Percentiles rank a stretch among this genome's conserved stretches.
These are phyloP conservation scores for Thalia dealbata DNA, from an alignment of 176 grass and related monocot species.

Conservation along the genomic window DNA sequence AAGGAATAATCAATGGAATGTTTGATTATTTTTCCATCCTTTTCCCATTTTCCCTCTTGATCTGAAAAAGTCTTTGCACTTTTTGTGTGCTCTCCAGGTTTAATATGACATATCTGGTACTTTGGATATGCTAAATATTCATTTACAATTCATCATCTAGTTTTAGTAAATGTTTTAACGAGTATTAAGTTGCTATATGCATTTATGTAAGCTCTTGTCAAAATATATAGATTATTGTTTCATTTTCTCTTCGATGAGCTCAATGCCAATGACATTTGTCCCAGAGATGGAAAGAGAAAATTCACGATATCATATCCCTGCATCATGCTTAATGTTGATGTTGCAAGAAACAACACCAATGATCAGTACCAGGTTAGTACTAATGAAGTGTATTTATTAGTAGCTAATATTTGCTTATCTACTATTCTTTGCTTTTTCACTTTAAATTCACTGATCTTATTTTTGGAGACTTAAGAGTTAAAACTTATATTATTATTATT, in stretches of 20 bases:
- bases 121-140: background rate
- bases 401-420: background rate
- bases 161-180: background rate
- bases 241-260: background rate
- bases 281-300: slow-evolving; percentile 65
- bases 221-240: background rate
- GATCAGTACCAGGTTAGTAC: slow-evolving; percentile 90
- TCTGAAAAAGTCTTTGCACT: background rate
- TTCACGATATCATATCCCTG: slow-evolving; percentile 92
- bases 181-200: too few species aligned
- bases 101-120: background rate
- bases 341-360: slow-evolving; percentile 91
- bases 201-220: background rate
- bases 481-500: too few species aligned
- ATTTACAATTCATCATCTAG: background rate
- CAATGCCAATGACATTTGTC: slow-evolving; percentile 19
- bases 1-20: too few species aligned
- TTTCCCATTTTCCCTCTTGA: background rate
- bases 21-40: background rate
- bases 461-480: background rate
- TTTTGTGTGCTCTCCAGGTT: background rate
- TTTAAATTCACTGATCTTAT: background rate
- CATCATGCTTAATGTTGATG: slow-evolving; percentile 93
- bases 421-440: background rate
- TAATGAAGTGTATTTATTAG: background rate